Evolutionary conservation across 495 filamentous ascomycete species (phyloP), one percentile per base, ranked within the genome.

Genomic region (Penicillium argentinense): DNA sequence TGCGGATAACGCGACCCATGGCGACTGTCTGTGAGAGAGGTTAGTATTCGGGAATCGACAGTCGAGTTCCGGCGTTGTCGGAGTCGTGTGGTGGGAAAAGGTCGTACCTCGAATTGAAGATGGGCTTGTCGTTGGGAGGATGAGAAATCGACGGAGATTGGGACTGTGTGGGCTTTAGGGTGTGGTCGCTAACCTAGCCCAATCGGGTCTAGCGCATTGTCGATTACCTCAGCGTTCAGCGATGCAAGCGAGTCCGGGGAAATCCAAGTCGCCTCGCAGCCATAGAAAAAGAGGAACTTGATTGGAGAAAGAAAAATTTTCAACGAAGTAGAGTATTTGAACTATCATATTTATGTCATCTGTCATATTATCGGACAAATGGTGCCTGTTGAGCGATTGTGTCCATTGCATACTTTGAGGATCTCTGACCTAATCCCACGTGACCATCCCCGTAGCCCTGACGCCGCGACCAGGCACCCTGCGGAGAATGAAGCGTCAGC

Each of bases 1-100:
- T 95, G 74, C 89, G 86, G 75, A 97, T 97, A 62, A 90, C 86
- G 69, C 86, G 75, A 81, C 84, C 84, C 83, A 85, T 85, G 64
- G 68, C 71, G 71, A 72, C 71, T 74, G 58, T 73, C 72, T 74
- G 57, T 39, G 13, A 13, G 51, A 62, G 53, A 57, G 50, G 65
- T 73, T 69, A 73, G 68, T 74, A 66, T 68, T 53, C 25, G 47
- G 62, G 53, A 51, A 55, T 52, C 45, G 54, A 53, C 21, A 47
- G 46, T 44, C 45, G 49, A 37, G 8, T 19, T 36, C 33, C 33
- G 33, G 34, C 28, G 22, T 45, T 29, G 53, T 44, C 33, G 56
- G 59, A 57, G 60, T 57, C 59, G 57, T 54, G 60, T 53, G 39
- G 59, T 59, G 59, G 62, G 65, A 53, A 64, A 59, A 68, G 51